phyloP scores from a whole-genome alignment of 768 basidiomycete species.

The Russula sp. region DNA sequence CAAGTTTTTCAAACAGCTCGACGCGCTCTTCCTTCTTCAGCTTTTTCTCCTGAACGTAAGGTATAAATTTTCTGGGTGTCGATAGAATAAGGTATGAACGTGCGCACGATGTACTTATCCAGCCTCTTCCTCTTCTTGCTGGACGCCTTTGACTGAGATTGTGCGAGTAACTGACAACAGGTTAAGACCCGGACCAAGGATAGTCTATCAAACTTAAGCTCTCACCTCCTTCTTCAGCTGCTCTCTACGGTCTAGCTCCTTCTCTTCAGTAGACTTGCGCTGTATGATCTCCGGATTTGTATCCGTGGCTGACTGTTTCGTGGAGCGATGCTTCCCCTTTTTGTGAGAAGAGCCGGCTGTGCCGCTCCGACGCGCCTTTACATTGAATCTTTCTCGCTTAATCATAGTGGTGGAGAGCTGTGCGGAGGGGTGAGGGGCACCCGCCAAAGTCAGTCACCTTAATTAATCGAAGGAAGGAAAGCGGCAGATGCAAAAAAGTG shows the following conservation, averaged over 20 bases:
- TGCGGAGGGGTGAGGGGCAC: neutral
- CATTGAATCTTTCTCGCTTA: slow-evolving; percentile 42
- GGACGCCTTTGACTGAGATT: slow-evolving; percentile 34
- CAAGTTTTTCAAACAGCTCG: slow-evolving; percentile 70
- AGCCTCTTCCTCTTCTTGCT: slow-evolving; percentile 46
- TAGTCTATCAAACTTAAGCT: neutral
- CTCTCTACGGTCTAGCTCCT: slow-evolving; percentile 28
- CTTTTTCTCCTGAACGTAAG: slow-evolving; percentile 67
- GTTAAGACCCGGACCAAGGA: neutral
- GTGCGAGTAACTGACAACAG: slow-evolving; percentile 16
- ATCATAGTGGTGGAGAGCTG: slow-evolving; percentile 7
- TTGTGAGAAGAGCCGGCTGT: slow-evolving; percentile 53
- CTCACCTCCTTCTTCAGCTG: slow-evolving; percentile 30
- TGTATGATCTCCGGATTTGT: slow-evolving; percentile 26
- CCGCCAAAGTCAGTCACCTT: too few relatives aligned
- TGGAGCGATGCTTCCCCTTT: slow-evolving; percentile 42
- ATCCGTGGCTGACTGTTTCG: slow-evolving; percentile 9
- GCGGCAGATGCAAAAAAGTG: neutral
- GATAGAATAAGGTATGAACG: neutral
- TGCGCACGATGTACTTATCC: slow-evolving; percentile 45
- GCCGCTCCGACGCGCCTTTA: slow-evolving; percentile 58
- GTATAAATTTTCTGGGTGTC: neutral
- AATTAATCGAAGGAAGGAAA: too few relatives aligned
- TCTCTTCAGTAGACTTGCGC: slow-evolving; percentile 28
- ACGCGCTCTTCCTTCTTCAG: slow-evolving; percentile 84